phyloP scores from a whole-genome alignment of 768 basidiomycete species.

The Termitomyces bulborhizus region DNA sequence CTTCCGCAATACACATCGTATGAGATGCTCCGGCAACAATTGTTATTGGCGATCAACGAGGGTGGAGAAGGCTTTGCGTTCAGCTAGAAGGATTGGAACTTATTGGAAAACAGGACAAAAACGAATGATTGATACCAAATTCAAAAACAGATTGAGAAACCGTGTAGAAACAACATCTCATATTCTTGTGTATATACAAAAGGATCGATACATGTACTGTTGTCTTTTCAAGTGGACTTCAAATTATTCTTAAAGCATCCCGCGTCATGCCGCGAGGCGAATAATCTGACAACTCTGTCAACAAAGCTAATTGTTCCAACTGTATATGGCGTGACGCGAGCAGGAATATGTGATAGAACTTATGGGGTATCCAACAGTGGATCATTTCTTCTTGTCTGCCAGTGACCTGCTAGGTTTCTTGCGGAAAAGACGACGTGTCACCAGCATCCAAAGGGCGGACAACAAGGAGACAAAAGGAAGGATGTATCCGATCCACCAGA shows the following conservation, averaged over 20 bases:
- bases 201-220: conserved; percentile 4
- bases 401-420: conserved; percentile 6
- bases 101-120: conserved; percentile 1
- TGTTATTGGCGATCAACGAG: conserved; percentile 91
- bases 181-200: conserved; percentile 15
- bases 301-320: not conserved
- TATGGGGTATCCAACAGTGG: not conserved
- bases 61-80: conserved; percentile 96
- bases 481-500: conserved; percentile 40
- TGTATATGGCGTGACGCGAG: not conserved
- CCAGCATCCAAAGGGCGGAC: conserved; percentile 10
- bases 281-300: not conserved
- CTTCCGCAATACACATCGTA: conserved; percentile 94
- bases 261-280: too few relatives aligned
- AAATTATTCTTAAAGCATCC: not conserved
- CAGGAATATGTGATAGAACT: not conserved
- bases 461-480: conserved; percentile 15
- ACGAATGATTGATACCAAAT: conserved; percentile 9
- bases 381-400: conserved; percentile 10
- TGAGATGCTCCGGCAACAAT: conserved; percentile 89
- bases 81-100: conserved; percentile 31
- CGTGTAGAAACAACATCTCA: conserved; percentile 16
- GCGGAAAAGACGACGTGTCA: conserved; percentile 9
- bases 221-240: not conserved
- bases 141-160: conserved; percentile 4